These are phyloP conservation scores for Lojkania enalia DNA, from an alignment of 2,329 filamentous ascomycete genomes.

Conservation along the genomic window DNA sequence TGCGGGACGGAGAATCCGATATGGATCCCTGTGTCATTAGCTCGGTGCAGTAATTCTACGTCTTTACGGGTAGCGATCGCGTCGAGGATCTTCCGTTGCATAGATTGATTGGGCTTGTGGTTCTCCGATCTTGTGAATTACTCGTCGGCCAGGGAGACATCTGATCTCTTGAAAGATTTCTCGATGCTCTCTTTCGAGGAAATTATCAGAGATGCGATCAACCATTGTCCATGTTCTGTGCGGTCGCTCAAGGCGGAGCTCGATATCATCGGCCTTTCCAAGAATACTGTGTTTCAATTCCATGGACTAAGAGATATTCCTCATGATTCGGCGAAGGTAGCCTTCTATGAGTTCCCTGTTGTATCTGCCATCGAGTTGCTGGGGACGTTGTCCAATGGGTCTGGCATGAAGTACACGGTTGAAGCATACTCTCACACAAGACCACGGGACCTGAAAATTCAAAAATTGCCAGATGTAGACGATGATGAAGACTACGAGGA, in stretches of 20 bases:
- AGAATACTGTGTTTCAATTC: constrained; percentile 27
- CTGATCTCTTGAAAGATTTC: constrained; percentile 25
- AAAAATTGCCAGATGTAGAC: constrained; percentile 8
- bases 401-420: constrained; percentile 13
- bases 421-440: constrained; percentile 20
- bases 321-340: constrained; percentile 22
- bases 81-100: constrained; percentile 23
- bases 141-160: constrained; percentile 26
- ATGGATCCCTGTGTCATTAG: constrained; percentile 17
- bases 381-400: constrained; percentile 19
- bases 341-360: constrained; percentile 21
- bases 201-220: constrained; percentile 27
- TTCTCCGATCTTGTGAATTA: constrained; percentile 21
- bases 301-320: constrained; percentile 22
- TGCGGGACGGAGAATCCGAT: constrained; percentile 32
- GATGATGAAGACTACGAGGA: constrained; percentile 13
- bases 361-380: not conserved
- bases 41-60: constrained; percentile 28
- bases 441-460: constrained; percentile 28
- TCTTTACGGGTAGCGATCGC: constrained; percentile 28
- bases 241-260: constrained; percentile 21
- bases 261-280: constrained; percentile 20
- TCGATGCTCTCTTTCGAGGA: constrained; percentile 29
- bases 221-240: constrained; percentile 24
- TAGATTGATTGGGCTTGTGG: constrained; percentile 8